Evolutionary conservation across 306 rosid genomes (phyloP), one percentile per base, ranked within the genome.

Genomic region (Ormosia semicastrata): DNA sequence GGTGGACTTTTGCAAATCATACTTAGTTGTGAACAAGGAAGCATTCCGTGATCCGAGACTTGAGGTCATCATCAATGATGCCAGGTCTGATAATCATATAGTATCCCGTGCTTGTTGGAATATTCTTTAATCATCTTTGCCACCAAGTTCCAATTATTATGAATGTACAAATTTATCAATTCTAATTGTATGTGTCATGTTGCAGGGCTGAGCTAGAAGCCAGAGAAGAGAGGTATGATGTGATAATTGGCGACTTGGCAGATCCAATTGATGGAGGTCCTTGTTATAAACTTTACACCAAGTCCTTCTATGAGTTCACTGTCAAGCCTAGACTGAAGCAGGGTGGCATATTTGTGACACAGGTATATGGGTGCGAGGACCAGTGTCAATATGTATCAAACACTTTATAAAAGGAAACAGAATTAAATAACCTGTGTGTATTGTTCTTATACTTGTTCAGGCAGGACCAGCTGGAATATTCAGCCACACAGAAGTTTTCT

Each of bases 391-490:
- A 65, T 29, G n/a, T 2, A 15, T 47, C 18, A 17, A 44, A 73
- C 49, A 54, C 50, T 76, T 37, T 24, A 8, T 34, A 62, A 34
- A 36, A 67, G 2, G 8, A 76, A 72, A 72, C 47, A 10, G 4
- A 71, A 73, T 7, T 60, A 71, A 46, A 59, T 33, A 68, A 54
- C 70, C 7, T 29, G n/a, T 41, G 3, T 64, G 33, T 30, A 15
- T 85, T 67, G 10, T 58, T 80, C 3, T 74, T 46, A 12, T 69
- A 17, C 46, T 67, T 62, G 10, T 79, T 80, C 83, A 94, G 98
- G 98, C 98, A 7, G 97, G 98, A 2, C 98, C 98, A 59, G 98
- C 98, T 84, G 98, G 98, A 77, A 95, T 95, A 81, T 95, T 95
- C 81, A 95, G 97, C 77, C 98, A 95, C 81, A 90, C 94, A 5